Percentiles rank a stretch among this genome's conserved stretches.
These are phyloP conservation scores for Ocimum tenuiflorum DNA, from an alignment of 257 asterid species.

Conservation along the genomic window DNA sequence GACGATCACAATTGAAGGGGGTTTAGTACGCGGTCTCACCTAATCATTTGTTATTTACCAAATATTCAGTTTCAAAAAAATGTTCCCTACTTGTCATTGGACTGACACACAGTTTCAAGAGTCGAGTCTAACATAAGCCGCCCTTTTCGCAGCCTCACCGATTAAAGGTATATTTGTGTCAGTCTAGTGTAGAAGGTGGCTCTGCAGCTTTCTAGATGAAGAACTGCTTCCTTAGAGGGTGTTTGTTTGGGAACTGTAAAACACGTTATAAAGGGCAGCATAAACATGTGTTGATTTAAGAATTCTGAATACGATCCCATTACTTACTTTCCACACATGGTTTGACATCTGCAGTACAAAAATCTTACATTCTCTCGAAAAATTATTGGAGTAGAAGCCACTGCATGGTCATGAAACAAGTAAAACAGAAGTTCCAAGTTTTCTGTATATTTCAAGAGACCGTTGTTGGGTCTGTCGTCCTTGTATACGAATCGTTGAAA, in stretches of 20 bases:
- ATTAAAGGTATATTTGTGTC: too few relatives aligned
- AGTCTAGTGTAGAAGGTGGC: too few relatives aligned
- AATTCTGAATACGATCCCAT: not conserved
- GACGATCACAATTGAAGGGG: too few relatives aligned
- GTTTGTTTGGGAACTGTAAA: not conserved
- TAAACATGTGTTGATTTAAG: not conserved
- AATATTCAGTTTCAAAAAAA: not conserved
- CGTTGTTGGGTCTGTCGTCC: too few relatives aligned
- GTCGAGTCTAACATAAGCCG: not conserved
- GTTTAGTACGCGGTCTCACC: not conserved
- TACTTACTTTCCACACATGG: too few relatives aligned
- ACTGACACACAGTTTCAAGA: not conserved
- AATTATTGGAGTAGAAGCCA: not conserved
- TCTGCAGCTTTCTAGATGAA: too few relatives aligned
- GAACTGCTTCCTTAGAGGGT: not conserved
- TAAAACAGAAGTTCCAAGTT: too few relatives aligned
- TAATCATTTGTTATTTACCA: not conserved
- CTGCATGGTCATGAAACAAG: not conserved
- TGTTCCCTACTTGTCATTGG: not conserved
- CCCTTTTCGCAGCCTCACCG: too few relatives aligned
- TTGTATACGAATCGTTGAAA: too few relatives aligned
- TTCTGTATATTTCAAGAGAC: too few relatives aligned
- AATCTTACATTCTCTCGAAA: too few relatives aligned
- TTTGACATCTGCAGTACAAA: too few relatives aligned
- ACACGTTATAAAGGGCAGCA: not conserved